A percentile compares a stretch with the other conserved stretches of the same genome.
Evolutionary conservation across 2,329 filamentous ascomycete species (phyloP).

Genomic region (Alternaria sp.): DNA sequence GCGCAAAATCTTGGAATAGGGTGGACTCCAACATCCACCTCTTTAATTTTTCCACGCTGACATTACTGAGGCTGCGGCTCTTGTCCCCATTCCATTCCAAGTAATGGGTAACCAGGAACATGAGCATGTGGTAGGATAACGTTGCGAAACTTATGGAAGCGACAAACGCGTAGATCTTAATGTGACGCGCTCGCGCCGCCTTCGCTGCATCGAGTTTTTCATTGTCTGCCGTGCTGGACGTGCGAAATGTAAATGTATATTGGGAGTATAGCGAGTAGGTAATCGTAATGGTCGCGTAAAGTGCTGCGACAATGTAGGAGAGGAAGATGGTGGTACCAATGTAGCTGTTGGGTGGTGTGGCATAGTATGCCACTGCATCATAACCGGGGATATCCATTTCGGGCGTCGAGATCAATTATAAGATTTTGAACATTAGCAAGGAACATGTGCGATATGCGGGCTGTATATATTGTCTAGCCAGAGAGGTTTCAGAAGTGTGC

Average conservation of each 20-base stretch:
- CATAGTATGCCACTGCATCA: slow-evolving; percentile 14
- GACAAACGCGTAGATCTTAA: slow-evolving; percentile 39
- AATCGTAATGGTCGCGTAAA: slow-evolving; percentile 34
- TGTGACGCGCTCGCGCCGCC: slow-evolving; percentile 29
- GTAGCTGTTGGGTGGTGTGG: slow-evolving; percentile 41
- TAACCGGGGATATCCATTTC: slow-evolving; percentile 20
- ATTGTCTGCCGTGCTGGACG: neutral
- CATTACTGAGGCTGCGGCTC: neutral
- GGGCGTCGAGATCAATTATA: neutral
- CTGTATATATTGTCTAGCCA: slow-evolving; percentile 1
- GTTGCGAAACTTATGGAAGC: slow-evolving; percentile 39
- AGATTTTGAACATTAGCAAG: neutral
- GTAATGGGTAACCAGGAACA: slow-evolving; percentile 40
- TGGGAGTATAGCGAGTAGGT: slow-evolving; percentile 25
- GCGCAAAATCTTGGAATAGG: slow-evolving; percentile 41
- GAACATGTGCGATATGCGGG: neutral
- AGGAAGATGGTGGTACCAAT: slow-evolving; percentile 43
- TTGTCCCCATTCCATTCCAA: slow-evolving; percentile 27
- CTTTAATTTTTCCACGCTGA: slow-evolving; percentile 16
- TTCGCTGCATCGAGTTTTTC: slow-evolving; percentile 18
- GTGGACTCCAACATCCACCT: slow-evolving; percentile 40
- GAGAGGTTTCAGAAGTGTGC: slow-evolving; percentile 11
- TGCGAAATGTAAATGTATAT: slow-evolving; percentile 20
- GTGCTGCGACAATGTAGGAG: slow-evolving; percentile 38
- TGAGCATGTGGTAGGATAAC: slow-evolving; percentile 43